phyloP scores from a whole-genome alignment of 2,329 filamentous ascomycete genomes.

The Cadophora gregata region DNA sequence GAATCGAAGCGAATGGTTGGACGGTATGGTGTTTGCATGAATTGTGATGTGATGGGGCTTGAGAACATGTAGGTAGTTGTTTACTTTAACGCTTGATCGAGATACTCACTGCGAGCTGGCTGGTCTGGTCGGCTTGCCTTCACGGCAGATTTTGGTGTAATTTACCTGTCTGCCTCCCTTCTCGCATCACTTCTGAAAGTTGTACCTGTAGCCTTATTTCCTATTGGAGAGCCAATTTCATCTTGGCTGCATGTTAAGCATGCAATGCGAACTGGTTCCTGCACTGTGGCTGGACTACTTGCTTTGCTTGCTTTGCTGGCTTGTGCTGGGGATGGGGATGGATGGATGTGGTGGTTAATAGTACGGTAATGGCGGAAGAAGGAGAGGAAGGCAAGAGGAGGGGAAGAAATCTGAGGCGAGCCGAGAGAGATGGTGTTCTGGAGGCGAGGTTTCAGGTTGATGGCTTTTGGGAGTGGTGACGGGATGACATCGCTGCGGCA shows the following conservation, averaged over 20 bases:
- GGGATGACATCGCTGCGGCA: not conserved
- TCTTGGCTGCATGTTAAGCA: constrained; percentile 8
- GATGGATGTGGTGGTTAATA: not conserved
- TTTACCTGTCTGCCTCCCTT: too few species aligned
- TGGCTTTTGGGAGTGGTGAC: not conserved
- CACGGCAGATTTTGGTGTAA: too few species aligned
- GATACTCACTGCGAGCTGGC: too few species aligned
- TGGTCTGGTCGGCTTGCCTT: too few species aligned
- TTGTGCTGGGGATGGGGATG: not conserved
- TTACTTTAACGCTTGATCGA: not conserved
- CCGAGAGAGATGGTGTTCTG: not conserved
- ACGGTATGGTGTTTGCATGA: not conserved
- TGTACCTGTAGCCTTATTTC: too few species aligned
- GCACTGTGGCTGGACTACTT: not conserved
- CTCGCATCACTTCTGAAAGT: too few species aligned
- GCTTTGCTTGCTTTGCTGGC: too few species aligned
- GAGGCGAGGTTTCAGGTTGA: constrained; percentile 14
- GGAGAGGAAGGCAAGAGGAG: not conserved
- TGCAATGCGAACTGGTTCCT: not conserved
- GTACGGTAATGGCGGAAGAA: not conserved
- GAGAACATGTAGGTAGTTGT: too few species aligned
- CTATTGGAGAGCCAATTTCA: too few species aligned
- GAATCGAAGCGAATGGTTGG: not conserved
- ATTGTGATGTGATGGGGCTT: not conserved
- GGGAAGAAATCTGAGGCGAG: constrained; percentile 5